These are phyloP conservation scores for Silene latifolia DNA, from an alignment of 148 eudicot genomes.

Conservation along the genomic window DNA sequence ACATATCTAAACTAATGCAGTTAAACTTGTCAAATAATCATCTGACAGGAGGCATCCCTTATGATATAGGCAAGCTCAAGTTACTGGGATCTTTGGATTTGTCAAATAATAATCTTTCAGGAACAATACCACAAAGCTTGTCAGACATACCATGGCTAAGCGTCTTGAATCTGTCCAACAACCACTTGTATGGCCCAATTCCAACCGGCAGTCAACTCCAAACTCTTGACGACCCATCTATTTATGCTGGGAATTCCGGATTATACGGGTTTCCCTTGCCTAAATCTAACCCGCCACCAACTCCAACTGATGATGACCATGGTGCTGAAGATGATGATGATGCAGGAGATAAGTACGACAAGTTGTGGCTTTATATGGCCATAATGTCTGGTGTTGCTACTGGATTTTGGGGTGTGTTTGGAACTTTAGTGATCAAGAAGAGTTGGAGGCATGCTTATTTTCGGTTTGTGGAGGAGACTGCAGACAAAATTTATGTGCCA, in stretches of 20 bases:
- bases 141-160: constrained; percentile 3
- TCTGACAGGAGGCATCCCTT: constrained; percentile 23
- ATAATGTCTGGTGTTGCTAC: constrained; percentile 22
- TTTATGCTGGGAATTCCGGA: constrained; percentile 29
- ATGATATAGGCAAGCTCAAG: constrained; percentile 16
- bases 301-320: background rate
- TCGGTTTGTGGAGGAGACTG: constrained; percentile 11
- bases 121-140: constrained; percentile 26
- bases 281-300: background rate
- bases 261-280: constrained; percentile 40
- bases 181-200: constrained; percentile 26
- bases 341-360: background rate
- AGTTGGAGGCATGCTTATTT: constrained; percentile 23
- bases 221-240: constrained; percentile 28
- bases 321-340: background rate
- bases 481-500: too few species aligned
- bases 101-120: constrained; percentile 23
- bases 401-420: constrained; percentile 35
- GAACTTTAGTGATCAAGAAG: constrained; percentile 19
- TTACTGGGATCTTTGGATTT: constrained; percentile 22
- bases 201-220: constrained; percentile 33
- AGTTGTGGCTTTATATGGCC: constrained; percentile 18
- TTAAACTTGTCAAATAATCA: constrained; percentile 28
- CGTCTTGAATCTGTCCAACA: constrained; percentile 23
- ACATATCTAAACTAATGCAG: background rate